Evolutionary conservation across 169 alveolate species (phyloP), one percentile per base, ranked within the genome.

Genomic region (Plasmodium ovale): DNA sequence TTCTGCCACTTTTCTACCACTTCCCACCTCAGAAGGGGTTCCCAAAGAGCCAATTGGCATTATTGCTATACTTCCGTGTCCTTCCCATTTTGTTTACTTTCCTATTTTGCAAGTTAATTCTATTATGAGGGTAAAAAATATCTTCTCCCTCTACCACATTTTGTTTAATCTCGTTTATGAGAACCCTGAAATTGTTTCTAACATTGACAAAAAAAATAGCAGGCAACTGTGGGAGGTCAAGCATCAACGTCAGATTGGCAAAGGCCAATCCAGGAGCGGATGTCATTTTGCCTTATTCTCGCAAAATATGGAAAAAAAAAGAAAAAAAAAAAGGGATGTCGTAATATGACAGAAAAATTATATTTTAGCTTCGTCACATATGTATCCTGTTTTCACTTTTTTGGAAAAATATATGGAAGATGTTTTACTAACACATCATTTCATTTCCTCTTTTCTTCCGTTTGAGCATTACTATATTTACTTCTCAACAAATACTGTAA

Each of bases 221-320:
- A 21, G 96, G 96, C n/a, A 93, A 85, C 68, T 93, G 96, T 49
- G 96, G 96, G 19, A 93, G 92, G 87, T 93, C 96, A 77, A 93
- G 73, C 89, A 93, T 87, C 33, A 93, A 69, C 25, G 96, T 92
- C 16, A 93, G 67, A 84, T 93, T 93, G 54, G 96, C 96, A 68
- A 93, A 93, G 6, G 96, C 87, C 49, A 93, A 88, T 59, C 96
- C 89, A 49, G 89, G 89, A 16, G 89, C 89, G 0, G 89, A 79
- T n/a, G 89, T 64, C 89, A 79, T 79, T 49, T 47, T 58, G 21
- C 19, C 23, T 65, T 65, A 16, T 16, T 53, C 16, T 12, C 12
- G 29, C 0, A 6, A 42, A 64, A 35, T n/a, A 64, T 33, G 21
- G 21, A 31, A 53, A 47, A 47, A 21, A 16, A 47, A 68, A 42